A percentile compares a stretch with the other conserved stretches of the same genome.
These are phyloP conservation scores for Hypoxylon cercidicola DNA, from an alignment of 495 filamentous ascomycete genomes.

Conservation along the genomic window DNA sequence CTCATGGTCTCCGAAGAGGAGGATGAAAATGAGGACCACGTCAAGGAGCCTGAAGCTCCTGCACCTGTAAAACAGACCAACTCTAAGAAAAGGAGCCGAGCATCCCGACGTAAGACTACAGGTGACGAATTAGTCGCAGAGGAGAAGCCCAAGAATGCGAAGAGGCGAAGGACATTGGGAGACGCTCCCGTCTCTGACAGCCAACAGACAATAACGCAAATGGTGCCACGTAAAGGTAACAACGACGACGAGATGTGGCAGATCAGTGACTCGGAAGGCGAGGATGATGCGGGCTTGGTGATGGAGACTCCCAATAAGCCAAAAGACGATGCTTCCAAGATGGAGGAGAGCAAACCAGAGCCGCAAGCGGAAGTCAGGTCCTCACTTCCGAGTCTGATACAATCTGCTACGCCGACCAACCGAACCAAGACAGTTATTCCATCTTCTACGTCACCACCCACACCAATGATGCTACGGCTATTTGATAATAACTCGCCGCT, in stretches of 20 bases:
- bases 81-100: constrained; percentile 35
- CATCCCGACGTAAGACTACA: constrained; percentile 37
- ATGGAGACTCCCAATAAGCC: constrained; percentile 39
- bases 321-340: constrained; percentile 3
- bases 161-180: constrained; percentile 57
- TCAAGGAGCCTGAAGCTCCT: constrained; percentile 26
- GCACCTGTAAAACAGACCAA: constrained; percentile 26
- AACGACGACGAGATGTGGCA: constrained; percentile 39
- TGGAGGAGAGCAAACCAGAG: constrained; percentile 11
- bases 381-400: constrained; percentile 29
- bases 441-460: constrained; percentile 51
- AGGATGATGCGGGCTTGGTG: constrained; percentile 38
- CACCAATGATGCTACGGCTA: constrained; percentile 52
- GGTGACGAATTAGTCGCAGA: constrained; percentile 34
- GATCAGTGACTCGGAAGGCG: constrained; percentile 51
- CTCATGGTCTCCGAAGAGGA: constrained; percentile 23
- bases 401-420: constrained; percentile 49
- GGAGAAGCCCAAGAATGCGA: constrained; percentile 32
- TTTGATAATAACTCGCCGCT: constrained; percentile 54
- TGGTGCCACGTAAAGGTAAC: constrained; percentile 43
- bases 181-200: constrained; percentile 49
- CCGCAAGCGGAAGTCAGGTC: constrained; percentile 17
- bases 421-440: constrained; percentile 52
- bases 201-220: constrained; percentile 58
- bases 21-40: constrained; percentile 23